phyloP scores from a whole-genome alignment of 2,329 filamentous ascomycete genomes.

The Didymella pinodella region DNA sequence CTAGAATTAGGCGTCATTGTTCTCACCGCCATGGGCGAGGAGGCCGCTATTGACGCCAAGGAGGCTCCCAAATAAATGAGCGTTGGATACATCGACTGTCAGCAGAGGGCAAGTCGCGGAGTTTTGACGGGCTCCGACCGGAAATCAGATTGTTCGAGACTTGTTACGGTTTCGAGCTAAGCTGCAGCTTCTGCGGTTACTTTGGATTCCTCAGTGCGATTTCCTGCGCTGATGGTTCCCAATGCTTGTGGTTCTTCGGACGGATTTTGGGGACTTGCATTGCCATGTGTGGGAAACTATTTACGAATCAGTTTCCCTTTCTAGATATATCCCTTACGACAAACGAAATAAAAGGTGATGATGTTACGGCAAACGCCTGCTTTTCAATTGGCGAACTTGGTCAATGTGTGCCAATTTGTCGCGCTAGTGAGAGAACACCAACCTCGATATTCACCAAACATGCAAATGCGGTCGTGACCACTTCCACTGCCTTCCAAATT shows the following conservation, averaged over 20 bases:
- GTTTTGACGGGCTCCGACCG: constrained; percentile 35
- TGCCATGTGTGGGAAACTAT: constrained; percentile 49
- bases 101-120: constrained; percentile 39
- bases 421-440: constrained; percentile 35
- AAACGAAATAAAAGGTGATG: constrained; percentile 49
- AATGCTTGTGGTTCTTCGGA: constrained; percentile 49
- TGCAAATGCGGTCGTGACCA: not conserved
- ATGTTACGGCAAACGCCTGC: constrained; percentile 38
- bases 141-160: constrained; percentile 33
- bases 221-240: constrained; percentile 43
- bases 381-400: constrained; percentile 33
- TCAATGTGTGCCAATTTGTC: constrained; percentile 33
- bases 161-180: constrained; percentile 35
- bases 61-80: constrained; percentile 71
- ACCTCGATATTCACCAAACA: constrained; percentile 4
- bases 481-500: not conserved
- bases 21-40: constrained; percentile 95
- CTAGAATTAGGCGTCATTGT: constrained; percentile 79
- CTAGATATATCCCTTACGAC: constrained; percentile 48
- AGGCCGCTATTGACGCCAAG: constrained; percentile 91
- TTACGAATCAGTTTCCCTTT: constrained; percentile 44
- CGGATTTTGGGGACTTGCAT: constrained; percentile 50
- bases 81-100: constrained; percentile 38
- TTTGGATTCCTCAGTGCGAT: constrained; percentile 43
- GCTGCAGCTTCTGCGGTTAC: constrained; percentile 37